Base-by-base conservation (phyloP, 1,284 basidiomycete genomes). In the Takashimella tepidaria region DNA sequence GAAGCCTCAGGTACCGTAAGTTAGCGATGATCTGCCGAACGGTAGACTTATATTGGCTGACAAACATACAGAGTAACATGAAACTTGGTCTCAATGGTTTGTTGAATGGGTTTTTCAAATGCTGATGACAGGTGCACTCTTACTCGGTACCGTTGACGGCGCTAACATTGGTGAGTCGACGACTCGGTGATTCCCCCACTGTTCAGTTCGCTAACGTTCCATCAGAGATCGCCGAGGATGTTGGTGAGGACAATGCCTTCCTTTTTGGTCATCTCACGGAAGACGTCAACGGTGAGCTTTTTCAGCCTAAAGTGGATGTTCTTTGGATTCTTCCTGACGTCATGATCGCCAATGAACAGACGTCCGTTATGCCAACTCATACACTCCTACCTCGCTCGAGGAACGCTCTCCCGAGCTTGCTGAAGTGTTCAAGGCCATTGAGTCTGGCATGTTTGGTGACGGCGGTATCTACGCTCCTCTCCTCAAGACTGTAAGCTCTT, bases 201-300 rank as follows among this genome's bases (percentile, higher is more conserved):
- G 4, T 13, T 22, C 26, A 23, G 23, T 27, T 21, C 40, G 6
- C 13, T 13, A 22, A 47, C 45, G 52, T 42, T 51, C 44, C 19
- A 41, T 24, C 26, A 64, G 72, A 95, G 77, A 95, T 96, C 61
- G 91, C 89, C 2, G 89, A 95, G 69, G 90, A 93, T 73, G 86
- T 85, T 27, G 85, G 86, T 26, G 83, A 85, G 60, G 80, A 81
- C 60, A 84, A 86, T 69, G 68, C 68, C 49, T 76, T 76, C 70
- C 67, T 76, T 49, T 73, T 76, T 44, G 74, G 73, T 19, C 66
- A 75, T 51, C 67, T 76, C 20, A 61, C 68, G 21, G 66, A 72
- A 5, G 64, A 73, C 45, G 89, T 93, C 47, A 88, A 92, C 68
- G 85, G 56, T 57, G 21, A 20, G 31, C 31, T 16, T 8, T n/a